Conservation (phyloP, 345 rosid genomes). For the Rhizophora apiculata region DNA sequence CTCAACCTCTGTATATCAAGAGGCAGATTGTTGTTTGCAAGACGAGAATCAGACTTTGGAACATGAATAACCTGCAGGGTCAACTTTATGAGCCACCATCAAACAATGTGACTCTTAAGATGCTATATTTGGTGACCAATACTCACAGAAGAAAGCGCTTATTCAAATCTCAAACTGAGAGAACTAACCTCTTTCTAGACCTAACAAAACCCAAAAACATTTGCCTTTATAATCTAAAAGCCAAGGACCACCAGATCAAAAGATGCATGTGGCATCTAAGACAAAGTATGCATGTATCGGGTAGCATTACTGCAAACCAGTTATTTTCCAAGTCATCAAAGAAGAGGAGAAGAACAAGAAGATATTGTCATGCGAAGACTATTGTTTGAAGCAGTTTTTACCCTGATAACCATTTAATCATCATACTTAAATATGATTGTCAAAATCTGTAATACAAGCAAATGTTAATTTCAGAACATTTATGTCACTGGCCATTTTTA, state of each 20-base stretch:
- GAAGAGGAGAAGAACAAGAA: not conserved
- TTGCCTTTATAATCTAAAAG: not conserved
- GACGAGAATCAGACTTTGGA: conserved; percentile 91
- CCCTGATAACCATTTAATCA: no score
- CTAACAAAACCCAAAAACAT: not conserved
- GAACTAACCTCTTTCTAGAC: not conserved
- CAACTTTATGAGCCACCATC: conserved; percentile 6
- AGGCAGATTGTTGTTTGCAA: conserved; percentile 86
- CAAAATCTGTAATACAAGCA: no score
- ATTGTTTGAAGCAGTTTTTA: no score
- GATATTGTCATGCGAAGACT: no score
- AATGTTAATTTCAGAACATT: no score
- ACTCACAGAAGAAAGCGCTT: not conserved
- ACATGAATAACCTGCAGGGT: conserved; percentile 75
- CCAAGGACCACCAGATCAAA: not conserved
- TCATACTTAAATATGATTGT: no score
- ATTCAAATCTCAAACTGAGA: not conserved
- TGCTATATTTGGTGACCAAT: conserved; percentile 2
- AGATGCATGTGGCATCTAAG: not conserved
- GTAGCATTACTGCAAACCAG: not conserved
- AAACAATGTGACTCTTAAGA: not conserved
- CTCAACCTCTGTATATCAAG: conserved; percentile 80
- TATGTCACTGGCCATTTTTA: no score
- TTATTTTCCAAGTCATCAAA: not conserved
- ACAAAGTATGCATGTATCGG: not conserved